A percentile compares a stretch with the other conserved stretches of the same genome.
Evolutionary conservation across 352 stramenopile genomes (phyloP).

Genomic region (Pythium coloratum): DNA sequence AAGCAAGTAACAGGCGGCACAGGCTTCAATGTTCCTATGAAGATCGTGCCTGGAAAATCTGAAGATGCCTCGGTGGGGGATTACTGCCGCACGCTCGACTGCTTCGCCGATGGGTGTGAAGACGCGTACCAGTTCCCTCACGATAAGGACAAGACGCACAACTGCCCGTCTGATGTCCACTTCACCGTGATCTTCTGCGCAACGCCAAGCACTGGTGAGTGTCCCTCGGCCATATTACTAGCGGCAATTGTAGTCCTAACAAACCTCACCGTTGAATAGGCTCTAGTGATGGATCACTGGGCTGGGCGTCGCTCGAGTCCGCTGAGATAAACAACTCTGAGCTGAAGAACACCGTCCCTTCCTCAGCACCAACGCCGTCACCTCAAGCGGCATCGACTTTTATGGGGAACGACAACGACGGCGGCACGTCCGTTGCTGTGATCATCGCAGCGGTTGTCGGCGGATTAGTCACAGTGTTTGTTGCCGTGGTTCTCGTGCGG

Average conservation of each 20-base stretch:
- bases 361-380: not conserved
- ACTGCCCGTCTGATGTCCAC: constrained; percentile 35
- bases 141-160: constrained; percentile 58
- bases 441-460: constrained; percentile 22
- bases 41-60: constrained; percentile 37
- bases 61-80: constrained; percentile 5
- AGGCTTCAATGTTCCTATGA: constrained; percentile 66
- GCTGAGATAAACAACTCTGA: not conserved
- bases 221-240: no score
- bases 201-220: not conserved
- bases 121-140: constrained; percentile 66
- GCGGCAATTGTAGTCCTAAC: no score
- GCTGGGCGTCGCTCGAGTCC: constrained; percentile 12
- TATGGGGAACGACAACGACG: not conserved
- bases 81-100: constrained; percentile 47
- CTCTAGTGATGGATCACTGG: constrained; percentile 11
- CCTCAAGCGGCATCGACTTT: not conserved
- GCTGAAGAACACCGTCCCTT: no score
- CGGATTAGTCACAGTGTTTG: constrained; percentile 29
- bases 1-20: constrained; percentile 47
- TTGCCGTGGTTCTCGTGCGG: constrained; percentile 20
- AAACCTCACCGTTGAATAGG: not conserved
- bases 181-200: constrained; percentile 55
- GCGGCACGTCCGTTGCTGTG: constrained; percentile 15
- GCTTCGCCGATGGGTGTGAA: constrained; percentile 44